Evolutionary conservation across 2,329 filamentous ascomycete species (phyloP).

Genomic region (Stachybotrys echinatus): DNA sequence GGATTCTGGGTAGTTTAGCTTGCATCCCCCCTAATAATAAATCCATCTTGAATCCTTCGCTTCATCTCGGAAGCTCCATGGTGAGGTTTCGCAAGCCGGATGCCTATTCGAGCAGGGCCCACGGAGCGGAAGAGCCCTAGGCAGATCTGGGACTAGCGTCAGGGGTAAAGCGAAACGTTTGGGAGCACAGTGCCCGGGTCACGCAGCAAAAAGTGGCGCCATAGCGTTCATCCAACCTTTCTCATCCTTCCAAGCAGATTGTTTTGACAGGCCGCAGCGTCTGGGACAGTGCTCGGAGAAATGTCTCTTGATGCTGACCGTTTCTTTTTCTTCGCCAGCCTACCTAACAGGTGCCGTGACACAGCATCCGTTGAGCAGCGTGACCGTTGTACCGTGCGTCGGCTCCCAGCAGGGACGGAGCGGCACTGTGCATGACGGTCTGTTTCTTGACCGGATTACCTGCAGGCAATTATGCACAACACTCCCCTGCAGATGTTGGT

Average conservation of each 20-base stretch:
- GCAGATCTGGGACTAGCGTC: conserved; percentile 10
- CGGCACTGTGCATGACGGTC: too few relatives aligned
- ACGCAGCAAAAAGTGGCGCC: neutral
- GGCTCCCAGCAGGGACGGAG: too few relatives aligned
- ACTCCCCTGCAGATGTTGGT: neutral
- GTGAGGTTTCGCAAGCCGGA: neutral
- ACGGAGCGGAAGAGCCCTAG: conserved; percentile 4
- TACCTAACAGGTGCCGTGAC: too few relatives aligned
- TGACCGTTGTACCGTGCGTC: too few relatives aligned
- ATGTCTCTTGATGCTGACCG: too few relatives aligned
- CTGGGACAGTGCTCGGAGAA: too few relatives aligned
- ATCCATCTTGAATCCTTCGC: neutral
- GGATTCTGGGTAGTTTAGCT: neutral
- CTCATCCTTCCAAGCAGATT: too few relatives aligned
- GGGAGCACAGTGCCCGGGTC: neutral
- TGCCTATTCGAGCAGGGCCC: neutral
- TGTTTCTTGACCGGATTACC: neutral
- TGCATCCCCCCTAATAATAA: neutral
- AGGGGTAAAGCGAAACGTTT: conserved; percentile 8
- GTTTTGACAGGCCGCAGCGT: too few relatives aligned
- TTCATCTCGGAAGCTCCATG: neutral
- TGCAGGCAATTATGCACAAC: neutral
- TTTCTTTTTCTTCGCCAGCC: too few relatives aligned
- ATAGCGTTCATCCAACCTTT: neutral
- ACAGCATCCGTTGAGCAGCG: too few relatives aligned